Conservation (phyloP, 768 basidiomycete genomes). For the Naematelia aurantialba region DNA sequence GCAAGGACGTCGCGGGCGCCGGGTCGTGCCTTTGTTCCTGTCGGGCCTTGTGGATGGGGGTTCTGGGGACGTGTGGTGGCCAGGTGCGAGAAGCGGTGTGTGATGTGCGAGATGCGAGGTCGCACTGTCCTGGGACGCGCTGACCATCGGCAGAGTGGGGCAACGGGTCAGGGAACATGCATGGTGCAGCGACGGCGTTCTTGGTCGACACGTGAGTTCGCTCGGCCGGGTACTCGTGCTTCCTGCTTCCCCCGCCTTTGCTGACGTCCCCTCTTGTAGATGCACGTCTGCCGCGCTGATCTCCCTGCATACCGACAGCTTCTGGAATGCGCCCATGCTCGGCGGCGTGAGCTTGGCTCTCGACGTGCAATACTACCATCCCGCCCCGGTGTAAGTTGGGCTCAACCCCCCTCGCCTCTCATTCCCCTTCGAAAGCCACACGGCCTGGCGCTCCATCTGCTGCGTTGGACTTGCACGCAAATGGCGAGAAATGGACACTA, state of each 20-base stretch:
- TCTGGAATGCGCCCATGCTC: constrained; percentile 38
- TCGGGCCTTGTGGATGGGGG: too few species aligned
- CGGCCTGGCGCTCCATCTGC: too few species aligned
- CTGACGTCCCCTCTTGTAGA: constrained; percentile 10
- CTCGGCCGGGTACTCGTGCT: not conserved
- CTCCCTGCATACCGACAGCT: constrained; percentile 26
- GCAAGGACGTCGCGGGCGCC: too few species aligned
- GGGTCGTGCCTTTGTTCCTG: too few species aligned
- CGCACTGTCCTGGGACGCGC: not conserved
- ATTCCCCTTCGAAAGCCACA: too few species aligned
- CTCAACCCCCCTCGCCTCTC: not conserved
- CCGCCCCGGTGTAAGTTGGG: constrained; percentile 25
- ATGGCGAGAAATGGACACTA: not conserved
- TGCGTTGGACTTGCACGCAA: too few species aligned
- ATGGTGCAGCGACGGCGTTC: constrained; percentile 34
- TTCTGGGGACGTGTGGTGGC: too few species aligned
- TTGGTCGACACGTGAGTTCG: constrained; percentile 33
- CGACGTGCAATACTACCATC: constrained; percentile 30
- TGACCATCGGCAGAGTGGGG: constrained; percentile 25
- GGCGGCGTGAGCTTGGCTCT: constrained; percentile 28
- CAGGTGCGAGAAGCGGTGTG: too few species aligned
- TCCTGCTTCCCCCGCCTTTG: not conserved
- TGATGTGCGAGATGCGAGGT: too few species aligned
- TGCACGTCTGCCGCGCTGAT: constrained; percentile 35
- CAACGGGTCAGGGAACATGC: constrained; percentile 24